Evolutionary conservation across 805 yeast genomes (phyloP), one percentile per base, ranked within the genome.

Genomic region (Ogataea corticis): DNA sequence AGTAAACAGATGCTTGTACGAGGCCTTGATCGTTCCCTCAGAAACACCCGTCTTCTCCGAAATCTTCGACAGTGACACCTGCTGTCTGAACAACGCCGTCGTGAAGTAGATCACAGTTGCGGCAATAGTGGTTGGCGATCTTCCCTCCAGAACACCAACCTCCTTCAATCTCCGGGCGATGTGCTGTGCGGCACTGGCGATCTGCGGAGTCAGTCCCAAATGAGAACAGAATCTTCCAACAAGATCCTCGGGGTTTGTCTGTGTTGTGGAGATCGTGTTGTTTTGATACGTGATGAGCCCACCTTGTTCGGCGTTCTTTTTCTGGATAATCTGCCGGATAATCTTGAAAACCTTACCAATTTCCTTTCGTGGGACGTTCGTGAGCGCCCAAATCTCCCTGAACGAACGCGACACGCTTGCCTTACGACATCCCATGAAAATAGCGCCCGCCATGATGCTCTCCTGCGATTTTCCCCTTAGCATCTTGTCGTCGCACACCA

Each of bases 51-150:
- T 80, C 57, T 87, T 87, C 55, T 89, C 96, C 11, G 96, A 87
- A 45, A 94, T 92, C 59, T 81, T 85, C 1, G 85, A 69, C 0
- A 96, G 91, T 3, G 86, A 73, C 30, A 88, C 72, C 41, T 82
- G 85, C 29, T 84, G 83, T 36, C 86, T 86, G 63, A 91, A 91
- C n/a, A 94, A 70, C n/a, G 87, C 71, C 3, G 92, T 86, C 6
- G 96, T 87, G 87, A 94, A 84, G 68, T 92, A 94, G 39, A 94
- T 92, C 4, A 94, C 96, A 1, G 97, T 95, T 7, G 98, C 98
- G 0, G 98, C 97, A 61, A 94, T 89, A 30, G 99, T 92, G 44
- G 91, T 91, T 23, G 99, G 99, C 3, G 97, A 87, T 55, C 97
- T 79, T 58, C 99, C 98, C 14, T 96, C 97, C 59, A 94, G 75